Percentiles rank a stretch among this genome's conserved stretches.
Conservation (phyloP, 257 asterid species). For the Ilex asprella region DNA sequence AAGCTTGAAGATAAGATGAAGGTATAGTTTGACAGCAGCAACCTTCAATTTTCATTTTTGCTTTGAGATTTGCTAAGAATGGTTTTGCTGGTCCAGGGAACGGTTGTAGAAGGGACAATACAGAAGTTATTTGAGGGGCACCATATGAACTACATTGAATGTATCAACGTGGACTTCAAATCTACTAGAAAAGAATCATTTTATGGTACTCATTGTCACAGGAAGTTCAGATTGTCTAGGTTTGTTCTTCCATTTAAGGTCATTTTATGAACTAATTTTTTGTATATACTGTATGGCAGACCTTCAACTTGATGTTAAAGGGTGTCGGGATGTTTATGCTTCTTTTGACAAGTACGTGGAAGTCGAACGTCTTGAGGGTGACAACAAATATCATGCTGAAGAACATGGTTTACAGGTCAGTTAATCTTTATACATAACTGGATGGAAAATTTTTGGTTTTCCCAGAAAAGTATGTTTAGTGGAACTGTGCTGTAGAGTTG, state of each 20-base stretch:
- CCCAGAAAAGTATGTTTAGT: too few species aligned
- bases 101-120: constrained; percentile 85
- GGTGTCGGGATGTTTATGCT: constrained; percentile 69
- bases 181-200: constrained; percentile 85
- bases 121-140: constrained; percentile 85
- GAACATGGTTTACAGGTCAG: constrained; percentile 69
- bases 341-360: constrained; percentile 84
- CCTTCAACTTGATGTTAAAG: constrained; percentile 83
- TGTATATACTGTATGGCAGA: constrained; percentile 30
- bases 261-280: neutral
- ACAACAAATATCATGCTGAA: constrained; percentile 74
- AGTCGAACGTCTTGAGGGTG: constrained; percentile 78
- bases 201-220: constrained; percentile 42
- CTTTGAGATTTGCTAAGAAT: neutral
- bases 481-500: too few species aligned
- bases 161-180: constrained; percentile 74
- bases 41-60: neutral
- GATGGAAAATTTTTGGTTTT: neutral
- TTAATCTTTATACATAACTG: neutral
- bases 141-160: constrained; percentile 80
- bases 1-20: constrained; percentile 91
- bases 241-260: neutral
- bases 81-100: constrained; percentile 42
- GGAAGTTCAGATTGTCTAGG: neutral
- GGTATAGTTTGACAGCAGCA: constrained; percentile 21